phyloP scores from a whole-genome alignment of 2,329 filamentous ascomycete genomes.

The Pseudogymnoascus sp. region DNA sequence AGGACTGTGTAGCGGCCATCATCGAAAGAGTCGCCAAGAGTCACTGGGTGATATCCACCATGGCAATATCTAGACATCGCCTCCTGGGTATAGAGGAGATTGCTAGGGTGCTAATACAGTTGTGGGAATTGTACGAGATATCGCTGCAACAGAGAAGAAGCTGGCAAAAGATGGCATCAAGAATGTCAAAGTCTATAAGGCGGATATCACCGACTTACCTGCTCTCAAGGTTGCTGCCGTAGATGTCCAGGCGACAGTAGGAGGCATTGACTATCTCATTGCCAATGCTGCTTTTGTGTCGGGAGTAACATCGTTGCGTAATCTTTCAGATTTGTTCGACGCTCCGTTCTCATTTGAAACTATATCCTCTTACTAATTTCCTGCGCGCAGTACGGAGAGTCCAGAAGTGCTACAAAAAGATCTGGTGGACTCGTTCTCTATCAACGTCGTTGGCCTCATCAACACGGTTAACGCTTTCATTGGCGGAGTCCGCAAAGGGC shows the following conservation, averaged over 20 bases:
- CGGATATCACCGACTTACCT: conserved; percentile 33
- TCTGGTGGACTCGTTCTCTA: conserved; percentile 30
- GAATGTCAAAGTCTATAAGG: conserved; percentile 42
- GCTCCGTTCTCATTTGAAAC: conserved; percentile 17
- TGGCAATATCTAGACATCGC: conserved; percentile 25
- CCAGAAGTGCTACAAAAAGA: conserved; percentile 14
- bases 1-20: conserved; percentile 36
- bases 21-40: conserved; percentile 35
- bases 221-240: conserved; percentile 14
- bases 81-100: conserved; percentile 26
- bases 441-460: conserved; percentile 45
- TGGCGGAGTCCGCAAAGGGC: conserved; percentile 43
- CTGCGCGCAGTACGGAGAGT: neutral
- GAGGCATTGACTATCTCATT: conserved; percentile 24
- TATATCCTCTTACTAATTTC: conserved; percentile 10
- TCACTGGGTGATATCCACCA: conserved; percentile 36
- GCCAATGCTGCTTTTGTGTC: conserved; percentile 25
- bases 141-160: conserved; percentile 32
- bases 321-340: conserved; percentile 14
- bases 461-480: conserved; percentile 45
- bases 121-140: conserved; percentile 42
- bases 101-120: conserved; percentile 31
- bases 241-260: conserved; percentile 20
- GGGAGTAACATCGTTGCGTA: conserved; percentile 14
- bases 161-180: neutral